Conservation (phyloP, 2,329 filamentous ascomycete species). For the Epichloe bromicola region DNA sequence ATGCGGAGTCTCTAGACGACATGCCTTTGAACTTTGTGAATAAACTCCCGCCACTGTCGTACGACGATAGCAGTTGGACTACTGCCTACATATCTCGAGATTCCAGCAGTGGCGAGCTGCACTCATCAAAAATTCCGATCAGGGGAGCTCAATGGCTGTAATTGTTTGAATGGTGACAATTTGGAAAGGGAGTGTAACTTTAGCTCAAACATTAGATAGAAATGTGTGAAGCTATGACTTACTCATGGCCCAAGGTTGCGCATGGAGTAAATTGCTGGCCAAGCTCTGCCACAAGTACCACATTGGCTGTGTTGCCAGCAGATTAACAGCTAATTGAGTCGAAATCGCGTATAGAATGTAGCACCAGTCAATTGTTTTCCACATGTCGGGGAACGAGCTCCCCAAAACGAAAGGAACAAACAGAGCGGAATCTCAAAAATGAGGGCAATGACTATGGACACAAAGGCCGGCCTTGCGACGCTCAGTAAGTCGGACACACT, state of each 20-base stretch:
- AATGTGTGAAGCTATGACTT: too few relatives aligned
- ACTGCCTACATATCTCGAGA: too few relatives aligned
- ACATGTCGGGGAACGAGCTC: constrained; percentile 49
- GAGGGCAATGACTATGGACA: constrained; percentile 40
- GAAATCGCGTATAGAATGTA: constrained; percentile 57
- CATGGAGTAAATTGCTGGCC: constrained; percentile 52
- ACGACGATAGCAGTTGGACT: too few relatives aligned
- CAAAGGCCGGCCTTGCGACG: constrained; percentile 39
- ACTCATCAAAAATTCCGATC: too few relatives aligned
- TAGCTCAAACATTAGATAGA: too few relatives aligned
- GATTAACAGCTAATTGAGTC: constrained; percentile 50
- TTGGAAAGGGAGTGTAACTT: too few relatives aligned
- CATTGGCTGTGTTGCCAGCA: constrained; percentile 48
- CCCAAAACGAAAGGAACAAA: constrained; percentile 44
- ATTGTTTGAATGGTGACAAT: too few relatives aligned
- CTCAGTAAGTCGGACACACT: constrained; percentile 10
- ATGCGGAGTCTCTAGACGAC: too few relatives aligned
- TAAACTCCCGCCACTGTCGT: too few relatives aligned
- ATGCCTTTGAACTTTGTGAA: too few relatives aligned
- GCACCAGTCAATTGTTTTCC: constrained; percentile 48
- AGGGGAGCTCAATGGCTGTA: too few relatives aligned
- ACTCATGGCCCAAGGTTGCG: constrained; percentile 51
- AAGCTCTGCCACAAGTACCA: constrained; percentile 60
- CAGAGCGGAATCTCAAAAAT: constrained; percentile 48
- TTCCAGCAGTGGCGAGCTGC: too few relatives aligned